Base-by-base conservation (phyloP, 2,329 filamentous ascomycete species). In the Cadophora gregata region DNA sequence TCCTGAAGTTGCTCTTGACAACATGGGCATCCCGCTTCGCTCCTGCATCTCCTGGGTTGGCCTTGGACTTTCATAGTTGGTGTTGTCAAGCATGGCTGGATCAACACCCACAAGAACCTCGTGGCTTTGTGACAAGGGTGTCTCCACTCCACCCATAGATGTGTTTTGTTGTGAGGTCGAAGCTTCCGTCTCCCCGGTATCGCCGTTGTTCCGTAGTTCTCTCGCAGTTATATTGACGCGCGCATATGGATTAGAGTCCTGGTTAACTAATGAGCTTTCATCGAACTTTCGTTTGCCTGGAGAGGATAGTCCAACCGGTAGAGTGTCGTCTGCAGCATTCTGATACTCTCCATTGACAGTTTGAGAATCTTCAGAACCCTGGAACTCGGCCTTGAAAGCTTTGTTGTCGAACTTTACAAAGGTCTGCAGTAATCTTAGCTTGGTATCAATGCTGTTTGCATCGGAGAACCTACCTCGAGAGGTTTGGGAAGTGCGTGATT, bases 341-440 rank as follows among this genome's bases (percentile, higher is more conserved):
- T 55, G 48, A 45, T 62, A 59, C 42, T 66, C 62, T 62, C 60
- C 48, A 27, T 55, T 59, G 42, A 42, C 29, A 10, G 59, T 64
- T 53, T 70, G 59, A 33, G 66, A 58, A 45, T 69, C 67, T 27
- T 62, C 64, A 29, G 53, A 56, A 21, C 58, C 63, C 19, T 63
- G 45, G 25, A 86, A 77, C 70, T 87, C 85, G 59, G 81, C 79
- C 21, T 80, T 79, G 74, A 87, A 87, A 1, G 79, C 78, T 64
- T 80, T 81, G 69, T 87, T 87, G 60, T 87, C 85, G 45, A 79
- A 79, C 47, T 79, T 80, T 5, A 83, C 78, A 72, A 87, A 87
- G 36, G 80, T 79, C 75, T 84, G 78, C 71, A 50, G 69, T 25
- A 45, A 3, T 53, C 42, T 71, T 64, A 72, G 66, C 42, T 56